Evolutionary conservation across 2,329 filamentous ascomycete genomes (phyloP).

Genomic region (Fusarium sp.): DNA sequence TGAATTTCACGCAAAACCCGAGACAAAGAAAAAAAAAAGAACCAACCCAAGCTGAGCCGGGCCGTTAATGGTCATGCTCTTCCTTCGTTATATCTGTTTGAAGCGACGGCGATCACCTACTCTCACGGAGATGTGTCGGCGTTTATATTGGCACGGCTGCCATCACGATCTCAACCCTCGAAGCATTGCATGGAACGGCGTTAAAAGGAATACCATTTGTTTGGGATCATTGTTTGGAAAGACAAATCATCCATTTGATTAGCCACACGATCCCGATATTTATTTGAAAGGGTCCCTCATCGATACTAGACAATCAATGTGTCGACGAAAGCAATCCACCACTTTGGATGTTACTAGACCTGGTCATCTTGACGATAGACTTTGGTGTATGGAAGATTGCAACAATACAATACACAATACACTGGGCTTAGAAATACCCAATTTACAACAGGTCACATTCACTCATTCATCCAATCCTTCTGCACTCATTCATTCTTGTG

Average conservation of each 20-base stretch:
- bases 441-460: conserved; percentile 16
- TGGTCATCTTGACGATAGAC: conserved; percentile 14
- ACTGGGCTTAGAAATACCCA: conserved; percentile 13
- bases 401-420: conserved; percentile 5
- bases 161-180: conserved; percentile 23
- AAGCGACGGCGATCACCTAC: conserved; percentile 22
- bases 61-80: background rate
- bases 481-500: background rate
- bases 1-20: conserved; percentile 2
- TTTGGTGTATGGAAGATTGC: conserved; percentile 12
- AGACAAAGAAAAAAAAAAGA: conserved; percentile 2
- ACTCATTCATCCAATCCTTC: conserved; percentile 3
- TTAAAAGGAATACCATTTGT: conserved; percentile 40
- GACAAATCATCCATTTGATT: conserved; percentile 5
- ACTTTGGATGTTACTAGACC: background rate
- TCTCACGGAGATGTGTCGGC: conserved; percentile 15
- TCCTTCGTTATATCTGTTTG: conserved; percentile 18
- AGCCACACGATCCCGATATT: background rate
- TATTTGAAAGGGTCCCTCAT: background rate
- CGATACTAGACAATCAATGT: conserved; percentile 2
- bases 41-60: conserved; percentile 1
- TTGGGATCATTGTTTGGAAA: conserved; percentile 20
- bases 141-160: conserved; percentile 33
- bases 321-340: background rate
- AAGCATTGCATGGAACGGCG: conserved; percentile 39